Percentiles rank a stretch among this genome's conserved stretches.
Conservation (phyloP, 805 yeast genomes). For the Cyberlindnera japonica region DNA sequence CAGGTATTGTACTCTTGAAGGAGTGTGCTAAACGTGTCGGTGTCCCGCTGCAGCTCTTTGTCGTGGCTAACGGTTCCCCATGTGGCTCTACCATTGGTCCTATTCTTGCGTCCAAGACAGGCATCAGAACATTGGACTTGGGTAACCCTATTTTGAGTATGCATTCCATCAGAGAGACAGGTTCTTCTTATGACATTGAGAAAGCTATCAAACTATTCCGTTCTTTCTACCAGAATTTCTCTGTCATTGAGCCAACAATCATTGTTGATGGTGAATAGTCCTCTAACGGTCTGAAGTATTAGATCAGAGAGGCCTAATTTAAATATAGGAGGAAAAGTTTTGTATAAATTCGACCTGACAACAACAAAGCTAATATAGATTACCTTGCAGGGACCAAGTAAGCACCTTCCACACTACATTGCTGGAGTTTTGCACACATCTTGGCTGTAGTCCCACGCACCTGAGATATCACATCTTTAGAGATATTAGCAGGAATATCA, state of each 20-base stretch:
- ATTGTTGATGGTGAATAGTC: conserved; percentile 26
- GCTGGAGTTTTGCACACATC: no score
- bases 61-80: conserved; percentile 88
- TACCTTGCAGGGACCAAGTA: no score
- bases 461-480: no score
- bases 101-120: conserved; percentile 80
- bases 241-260: conserved; percentile 39
- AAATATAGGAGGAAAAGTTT: neutral
- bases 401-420: no score
- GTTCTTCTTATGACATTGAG: conserved; percentile 72
- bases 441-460: no score
- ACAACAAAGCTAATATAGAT: no score
- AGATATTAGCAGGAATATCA: no score
- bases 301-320: no score
- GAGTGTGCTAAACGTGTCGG: conserved; percentile 60
- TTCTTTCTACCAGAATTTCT: conserved; percentile 52
- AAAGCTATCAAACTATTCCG: conserved; percentile 58
- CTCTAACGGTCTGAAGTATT: no score
- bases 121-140: conserved; percentile 80
- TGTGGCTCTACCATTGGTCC: conserved; percentile 98
- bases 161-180: conserved; percentile 94
- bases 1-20: conserved; percentile 78
- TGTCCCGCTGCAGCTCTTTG: conserved; percentile 89
- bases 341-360: no score
- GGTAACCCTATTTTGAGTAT: conserved; percentile 91